Percentiles rank a stretch among this genome's conserved stretches.
Conservation (phyloP, 331 rosid species). For the Saraca asoca region DNA sequence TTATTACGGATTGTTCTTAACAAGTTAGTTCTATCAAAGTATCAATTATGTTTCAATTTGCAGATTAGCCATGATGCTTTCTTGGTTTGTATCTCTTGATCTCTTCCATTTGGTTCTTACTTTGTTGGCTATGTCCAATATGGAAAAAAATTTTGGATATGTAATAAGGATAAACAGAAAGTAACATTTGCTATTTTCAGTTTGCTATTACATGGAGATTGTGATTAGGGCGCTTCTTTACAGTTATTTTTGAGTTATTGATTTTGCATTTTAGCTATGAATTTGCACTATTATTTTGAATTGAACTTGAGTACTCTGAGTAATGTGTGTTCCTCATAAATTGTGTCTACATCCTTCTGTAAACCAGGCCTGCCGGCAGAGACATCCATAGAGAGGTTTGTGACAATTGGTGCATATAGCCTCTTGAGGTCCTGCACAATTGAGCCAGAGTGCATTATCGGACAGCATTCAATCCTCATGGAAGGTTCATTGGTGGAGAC, state of each 20-base stretch:
- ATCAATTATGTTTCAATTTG: background rate
- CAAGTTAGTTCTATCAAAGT: background rate
- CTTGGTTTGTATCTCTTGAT: background rate
- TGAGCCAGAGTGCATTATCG: slow-evolving; percentile 94
- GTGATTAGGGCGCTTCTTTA: slow-evolving; percentile 19
- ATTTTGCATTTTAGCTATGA: background rate
- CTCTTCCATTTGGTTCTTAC: slow-evolving; percentile 9
- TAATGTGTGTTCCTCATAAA: slow-evolving; percentile 18
- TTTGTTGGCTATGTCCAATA: background rate
- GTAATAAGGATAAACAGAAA: background rate
- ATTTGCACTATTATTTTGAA: background rate
- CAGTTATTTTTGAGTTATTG: slow-evolving; percentile 1
- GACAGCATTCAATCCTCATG: slow-evolving; percentile 94
- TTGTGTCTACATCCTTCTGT: slow-evolving; percentile 15
- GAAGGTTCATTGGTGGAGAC: slow-evolving; percentile 95
- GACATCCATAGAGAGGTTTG: slow-evolving; percentile 75
- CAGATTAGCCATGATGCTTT: background rate
- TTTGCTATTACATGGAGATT: slow-evolving; percentile 1
- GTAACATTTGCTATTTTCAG: slow-evolving; percentile 6
- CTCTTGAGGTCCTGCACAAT: slow-evolving; percentile 86
- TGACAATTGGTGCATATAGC: slow-evolving; percentile 86
- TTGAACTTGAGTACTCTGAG: slow-evolving; percentile 11
- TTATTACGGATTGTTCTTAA: background rate
- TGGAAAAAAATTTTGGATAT: background rate
- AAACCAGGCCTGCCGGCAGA: slow-evolving; percentile 87